phyloP scores from a whole-genome alignment of 805 yeast genomes.

The Saccharomycopsis selenospora region DNA sequence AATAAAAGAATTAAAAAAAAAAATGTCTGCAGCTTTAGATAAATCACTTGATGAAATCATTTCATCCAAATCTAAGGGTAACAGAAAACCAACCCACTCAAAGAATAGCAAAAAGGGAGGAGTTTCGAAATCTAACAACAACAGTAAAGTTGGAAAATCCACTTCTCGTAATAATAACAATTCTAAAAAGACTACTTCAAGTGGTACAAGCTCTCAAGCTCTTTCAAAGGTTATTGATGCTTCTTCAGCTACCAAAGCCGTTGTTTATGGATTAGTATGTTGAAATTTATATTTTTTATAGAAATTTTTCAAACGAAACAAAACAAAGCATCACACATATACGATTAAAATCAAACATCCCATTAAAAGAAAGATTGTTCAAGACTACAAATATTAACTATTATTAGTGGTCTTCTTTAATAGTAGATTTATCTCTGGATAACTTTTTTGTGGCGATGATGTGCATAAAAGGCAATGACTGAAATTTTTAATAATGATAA shows the following conservation, averaged over 20 bases:
- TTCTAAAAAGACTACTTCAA: constrained; percentile 26
- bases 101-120: constrained; percentile 22
- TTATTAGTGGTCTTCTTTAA: too few relatives aligned
- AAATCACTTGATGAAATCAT: constrained; percentile 93
- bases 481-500: too few relatives aligned
- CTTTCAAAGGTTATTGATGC: constrained; percentile 35
- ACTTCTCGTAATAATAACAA: constrained; percentile 28
- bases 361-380: too few relatives aligned
- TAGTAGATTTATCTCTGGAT: too few relatives aligned
- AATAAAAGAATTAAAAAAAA: constrained; percentile 14
- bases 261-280: constrained; percentile 65
- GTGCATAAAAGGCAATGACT: too few relatives aligned
- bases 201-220: constrained; percentile 28
- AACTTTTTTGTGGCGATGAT: too few relatives aligned
- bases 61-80: constrained; percentile 45
- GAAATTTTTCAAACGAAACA: too few relatives aligned
- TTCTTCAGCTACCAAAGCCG: constrained; percentile 68
- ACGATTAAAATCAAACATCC: too few relatives aligned
- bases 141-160: constrained; percentile 32
- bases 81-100: constrained; percentile 17
- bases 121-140: constrained; percentile 24
- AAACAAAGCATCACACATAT: not conserved
- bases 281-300: not conserved
- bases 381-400: too few relatives aligned
- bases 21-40: constrained; percentile 78